Evolutionary conservation across 495 filamentous ascomycete species (phyloP).

Genomic region (Poronia punctata): DNA sequence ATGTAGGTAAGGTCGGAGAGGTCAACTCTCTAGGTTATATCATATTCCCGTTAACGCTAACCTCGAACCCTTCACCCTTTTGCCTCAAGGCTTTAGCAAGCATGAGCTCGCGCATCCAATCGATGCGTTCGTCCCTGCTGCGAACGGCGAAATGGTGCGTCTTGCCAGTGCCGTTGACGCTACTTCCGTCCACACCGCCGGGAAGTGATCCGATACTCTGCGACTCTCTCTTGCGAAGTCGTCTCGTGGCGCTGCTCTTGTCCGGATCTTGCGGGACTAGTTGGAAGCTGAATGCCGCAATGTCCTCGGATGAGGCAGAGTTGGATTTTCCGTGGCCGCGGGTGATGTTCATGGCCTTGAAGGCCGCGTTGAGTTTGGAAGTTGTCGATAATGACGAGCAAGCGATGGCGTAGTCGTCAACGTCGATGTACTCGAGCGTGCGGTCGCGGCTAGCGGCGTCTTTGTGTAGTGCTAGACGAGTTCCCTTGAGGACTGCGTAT

Average conservation of each 20-base stretch:
- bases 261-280: constrained; percentile 62
- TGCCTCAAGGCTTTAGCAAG: constrained; percentile 82
- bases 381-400: constrained; percentile 67
- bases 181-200: constrained; percentile 25
- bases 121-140: constrained; percentile 79
- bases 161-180: constrained; percentile 59
- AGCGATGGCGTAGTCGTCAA: constrained; percentile 91
- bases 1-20: background rate
- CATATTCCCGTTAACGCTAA: constrained; percentile 76
- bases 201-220: constrained; percentile 19
- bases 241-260: constrained; percentile 35
- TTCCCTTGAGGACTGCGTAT: constrained; percentile 81
- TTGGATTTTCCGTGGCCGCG: constrained; percentile 39
- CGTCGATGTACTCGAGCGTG: constrained; percentile 79
- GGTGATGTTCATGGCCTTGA: constrained; percentile 72
- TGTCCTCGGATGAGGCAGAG: constrained; percentile 35
- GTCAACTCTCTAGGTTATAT: constrained; percentile 43
- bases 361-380: constrained; percentile 77
- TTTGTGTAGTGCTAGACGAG: constrained; percentile 72
- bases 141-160: constrained; percentile 92
- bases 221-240: constrained; percentile 41
- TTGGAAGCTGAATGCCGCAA: constrained; percentile 80
- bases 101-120: constrained; percentile 99
- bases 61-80: constrained; percentile 71
- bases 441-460: constrained; percentile 49